These are phyloP conservation scores for Nepenthes gracilis DNA, from an alignment of 148 eudicot species.

Conservation along the genomic window DNA sequence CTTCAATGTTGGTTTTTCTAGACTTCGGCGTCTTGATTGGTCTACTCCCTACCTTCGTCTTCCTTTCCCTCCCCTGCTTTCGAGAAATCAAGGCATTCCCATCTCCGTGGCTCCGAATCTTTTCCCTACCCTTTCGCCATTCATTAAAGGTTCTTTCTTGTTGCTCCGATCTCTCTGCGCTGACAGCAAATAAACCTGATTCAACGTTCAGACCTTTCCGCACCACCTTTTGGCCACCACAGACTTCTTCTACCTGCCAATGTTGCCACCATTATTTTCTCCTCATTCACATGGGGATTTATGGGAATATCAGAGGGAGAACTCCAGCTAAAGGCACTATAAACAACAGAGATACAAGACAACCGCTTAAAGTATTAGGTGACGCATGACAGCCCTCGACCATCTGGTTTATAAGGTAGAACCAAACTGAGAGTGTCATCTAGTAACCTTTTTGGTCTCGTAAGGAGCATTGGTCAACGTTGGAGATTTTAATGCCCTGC, in stretches of 20 bases:
- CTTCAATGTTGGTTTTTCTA: slow-evolving; percentile 16
- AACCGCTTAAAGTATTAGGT: slow-evolving; percentile 63
- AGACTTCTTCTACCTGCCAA: slow-evolving; percentile 54
- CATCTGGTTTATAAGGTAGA: too few relatives aligned
- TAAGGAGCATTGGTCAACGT: too few relatives aligned
- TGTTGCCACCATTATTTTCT: not conserved
- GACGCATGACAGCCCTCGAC: too few relatives aligned
- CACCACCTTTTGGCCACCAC: slow-evolving; percentile 93
- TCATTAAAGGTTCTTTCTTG: slow-evolving; percentile 22
- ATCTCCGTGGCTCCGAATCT: slow-evolving; percentile 13
- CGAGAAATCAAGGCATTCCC: slow-evolving; percentile 17
- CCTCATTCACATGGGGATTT: slow-evolving; percentile 21
- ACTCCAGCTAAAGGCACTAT: slow-evolving; percentile 68
- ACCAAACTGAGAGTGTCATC: too few relatives aligned
- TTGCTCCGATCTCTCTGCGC: slow-evolving; percentile 39
- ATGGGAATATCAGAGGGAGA: slow-evolving; percentile 25
- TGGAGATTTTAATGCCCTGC: too few relatives aligned
- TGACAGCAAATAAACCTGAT: slow-evolving; percentile 74
- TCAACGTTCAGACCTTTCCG: slow-evolving; percentile 97
- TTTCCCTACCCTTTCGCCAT: slow-evolving; percentile 26
- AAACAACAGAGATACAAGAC: slow-evolving; percentile 73
- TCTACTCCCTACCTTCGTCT: slow-evolving; percentile 18
- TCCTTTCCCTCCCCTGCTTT: slow-evolving; percentile 47
- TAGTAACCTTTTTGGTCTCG: too few relatives aligned
- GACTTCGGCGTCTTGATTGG: slow-evolving; percentile 25